Conservation (phyloP, 2,329 filamentous ascomycete genomes). For the Trichophyton benhamiae region DNA sequence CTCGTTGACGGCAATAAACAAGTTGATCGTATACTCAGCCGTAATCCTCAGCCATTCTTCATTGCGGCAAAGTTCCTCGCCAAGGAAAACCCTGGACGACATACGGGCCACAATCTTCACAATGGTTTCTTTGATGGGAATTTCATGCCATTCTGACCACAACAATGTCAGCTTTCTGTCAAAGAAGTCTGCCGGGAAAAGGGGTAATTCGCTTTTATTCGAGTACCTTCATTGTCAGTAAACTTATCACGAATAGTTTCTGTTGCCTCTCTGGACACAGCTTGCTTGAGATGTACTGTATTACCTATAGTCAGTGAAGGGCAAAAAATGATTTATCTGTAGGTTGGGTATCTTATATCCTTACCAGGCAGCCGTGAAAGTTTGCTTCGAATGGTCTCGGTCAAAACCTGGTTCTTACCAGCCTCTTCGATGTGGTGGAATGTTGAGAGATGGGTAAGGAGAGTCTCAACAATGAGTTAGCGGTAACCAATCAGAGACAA, state of each 20-base stretch:
- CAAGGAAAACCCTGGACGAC: constrained; percentile 13
- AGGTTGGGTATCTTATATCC: background rate
- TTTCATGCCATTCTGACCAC: constrained; percentile 14
- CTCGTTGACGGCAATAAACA: constrained; percentile 13
- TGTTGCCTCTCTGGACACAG: constrained; percentile 9
- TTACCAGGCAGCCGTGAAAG: constrained; percentile 17
- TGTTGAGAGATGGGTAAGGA: constrained; percentile 8
- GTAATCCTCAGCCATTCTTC: constrained; percentile 14
- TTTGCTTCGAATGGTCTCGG: constrained; percentile 16
- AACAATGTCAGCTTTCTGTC: background rate
- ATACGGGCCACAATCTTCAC: constrained; percentile 14
- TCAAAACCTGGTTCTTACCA: constrained; percentile 11
- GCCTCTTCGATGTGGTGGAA: constrained; percentile 11
- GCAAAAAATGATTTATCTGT: background rate
- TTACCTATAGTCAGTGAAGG: background rate
- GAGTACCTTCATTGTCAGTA: constrained; percentile 10
- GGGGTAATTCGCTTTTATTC: background rate
- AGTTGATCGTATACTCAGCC: constrained; percentile 11
- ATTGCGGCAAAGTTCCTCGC: constrained; percentile 14
- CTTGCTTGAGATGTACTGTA: constrained; percentile 11
- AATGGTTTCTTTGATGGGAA: constrained; percentile 10
- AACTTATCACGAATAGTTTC: constrained; percentile 9
- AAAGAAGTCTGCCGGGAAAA: background rate
- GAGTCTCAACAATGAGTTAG: constrained; percentile 7
- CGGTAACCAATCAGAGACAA: background rate